Evolutionary conservation across 495 filamentous ascomycete genomes (phyloP).

Genomic region (Hyaloscypha hepaticicola): DNA sequence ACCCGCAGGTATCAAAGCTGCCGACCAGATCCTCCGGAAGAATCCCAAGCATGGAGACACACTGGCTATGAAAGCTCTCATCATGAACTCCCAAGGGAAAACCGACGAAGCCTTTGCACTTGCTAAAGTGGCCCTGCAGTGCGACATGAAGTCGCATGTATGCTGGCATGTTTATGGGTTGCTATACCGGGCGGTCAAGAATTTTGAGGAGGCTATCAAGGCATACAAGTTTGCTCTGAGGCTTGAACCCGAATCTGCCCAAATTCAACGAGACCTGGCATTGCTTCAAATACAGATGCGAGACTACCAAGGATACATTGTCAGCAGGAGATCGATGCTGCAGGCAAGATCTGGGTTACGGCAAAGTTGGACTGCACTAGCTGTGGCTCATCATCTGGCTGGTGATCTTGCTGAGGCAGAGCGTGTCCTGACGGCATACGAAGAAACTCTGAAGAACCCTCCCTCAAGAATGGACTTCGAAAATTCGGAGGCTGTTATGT

Average conservation of each 20-base stretch:
- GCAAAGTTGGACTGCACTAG: conserved; percentile 94
- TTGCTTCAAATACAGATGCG: conserved; percentile 95
- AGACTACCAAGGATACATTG: conserved; percentile 90
- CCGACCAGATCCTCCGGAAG: conserved; percentile 91
- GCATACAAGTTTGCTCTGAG: conserved; percentile 93
- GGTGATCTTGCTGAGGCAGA: conserved; percentile 85
- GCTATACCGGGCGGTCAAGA: conserved; percentile 87
- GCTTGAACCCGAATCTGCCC: conserved; percentile 87
- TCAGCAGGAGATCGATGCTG: conserved; percentile 81
- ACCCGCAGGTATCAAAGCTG: conserved; percentile 73
- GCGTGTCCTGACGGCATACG: conserved; percentile 85
- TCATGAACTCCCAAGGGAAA: conserved; percentile 88
- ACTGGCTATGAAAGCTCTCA: conserved; percentile 97
- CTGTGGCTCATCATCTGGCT: conserved; percentile 85
- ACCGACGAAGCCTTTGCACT: conserved; percentile 89
- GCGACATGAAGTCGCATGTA: conserved; percentile 98
- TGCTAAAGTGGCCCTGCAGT: conserved; percentile 84
- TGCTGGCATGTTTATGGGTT: conserved; percentile 99
- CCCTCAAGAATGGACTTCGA: conserved; percentile 78
- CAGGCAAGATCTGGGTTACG: conserved; percentile 73
- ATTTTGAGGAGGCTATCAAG: conserved; percentile 98
- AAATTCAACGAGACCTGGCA: conserved; percentile 93
- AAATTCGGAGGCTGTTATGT: conserved; percentile 92
- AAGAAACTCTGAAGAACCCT: conserved; percentile 80
- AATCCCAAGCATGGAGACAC: conserved; percentile 97